Percentiles rank a stretch among this genome's conserved stretches.
phyloP scores from a whole-genome alignment of 2,329 filamentous ascomycete species.

The Stagonosporopsis cucurbitacearum region DNA sequence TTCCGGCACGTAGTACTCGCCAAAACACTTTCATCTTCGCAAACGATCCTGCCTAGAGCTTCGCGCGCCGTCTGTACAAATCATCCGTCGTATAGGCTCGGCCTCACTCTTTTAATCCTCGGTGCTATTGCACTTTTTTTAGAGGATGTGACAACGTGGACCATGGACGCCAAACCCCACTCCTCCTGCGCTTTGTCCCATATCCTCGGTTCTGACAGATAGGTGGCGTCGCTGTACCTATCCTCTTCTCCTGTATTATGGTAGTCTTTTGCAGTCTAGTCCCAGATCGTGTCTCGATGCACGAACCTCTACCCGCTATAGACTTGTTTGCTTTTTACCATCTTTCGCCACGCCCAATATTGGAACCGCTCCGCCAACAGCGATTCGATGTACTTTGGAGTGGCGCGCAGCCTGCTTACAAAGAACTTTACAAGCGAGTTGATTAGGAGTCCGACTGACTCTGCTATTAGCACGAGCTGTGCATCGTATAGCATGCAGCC shows the following conservation, averaged over 20 bases:
- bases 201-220: conserved; percentile 1
- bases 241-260: background rate
- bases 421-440: background rate
- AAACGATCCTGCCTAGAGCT: background rate
- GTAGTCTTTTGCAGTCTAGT: background rate
- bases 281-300: background rate
- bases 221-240: background rate
- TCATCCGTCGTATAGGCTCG: conserved; percentile 7
- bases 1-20: conserved; percentile 5
- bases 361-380: background rate
- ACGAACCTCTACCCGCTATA: background rate
- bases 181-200: conserved; percentile 1
- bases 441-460: background rate
- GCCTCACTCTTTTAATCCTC: conserved; percentile 9
- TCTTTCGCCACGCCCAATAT: background rate
- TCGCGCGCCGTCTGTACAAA: background rate
- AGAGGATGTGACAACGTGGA: conserved; percentile 3
- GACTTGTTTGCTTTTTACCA: conserved; percentile 1
- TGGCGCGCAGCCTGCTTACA: conserved; percentile 1
- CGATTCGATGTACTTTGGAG: conserved; percentile 2
- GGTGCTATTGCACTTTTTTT: conserved; percentile 4
- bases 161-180: background rate
- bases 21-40: conserved; percentile 4
- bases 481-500: background rate
- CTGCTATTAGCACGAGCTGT: background rate